phyloP scores from a whole-genome alignment of 768 basidiomycete genomes.

The Phlebiopsis gigantea region DNA sequence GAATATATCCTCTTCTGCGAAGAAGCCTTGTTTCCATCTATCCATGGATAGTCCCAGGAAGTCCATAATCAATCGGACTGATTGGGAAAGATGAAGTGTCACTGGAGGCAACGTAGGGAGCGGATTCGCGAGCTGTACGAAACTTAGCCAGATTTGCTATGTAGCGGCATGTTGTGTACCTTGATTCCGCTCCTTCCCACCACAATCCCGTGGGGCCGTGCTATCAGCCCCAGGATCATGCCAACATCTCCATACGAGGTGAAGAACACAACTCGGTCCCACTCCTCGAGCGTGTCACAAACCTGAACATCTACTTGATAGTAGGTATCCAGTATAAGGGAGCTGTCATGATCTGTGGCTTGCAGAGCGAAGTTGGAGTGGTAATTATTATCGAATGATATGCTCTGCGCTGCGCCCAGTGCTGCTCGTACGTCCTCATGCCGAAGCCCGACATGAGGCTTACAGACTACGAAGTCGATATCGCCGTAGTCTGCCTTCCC shows the following conservation, averaged over 20 bases:
- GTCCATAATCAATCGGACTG: slow-evolving; percentile 42
- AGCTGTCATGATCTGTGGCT: slow-evolving; percentile 17
- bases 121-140: slow-evolving; percentile 29
- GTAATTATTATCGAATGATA: slow-evolving; percentile 44
- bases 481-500: slow-evolving; percentile 65
- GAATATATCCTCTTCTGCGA: slow-evolving; percentile 48
- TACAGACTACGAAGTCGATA: slow-evolving; percentile 58
- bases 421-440: slow-evolving; percentile 25
- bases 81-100: slow-evolving; percentile 44
- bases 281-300: slow-evolving; percentile 45
- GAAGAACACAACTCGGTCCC: slow-evolving; percentile 47
- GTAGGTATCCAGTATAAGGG: slow-evolving; percentile 34
- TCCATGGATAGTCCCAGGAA: slow-evolving; percentile 58
- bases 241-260: slow-evolving; percentile 68
- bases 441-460: slow-evolving; percentile 27
- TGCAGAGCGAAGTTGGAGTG: slow-evolving; percentile 63
- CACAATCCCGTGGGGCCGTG: slow-evolving; percentile 43
- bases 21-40: slow-evolving; percentile 48
- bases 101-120: slow-evolving; percentile 26
- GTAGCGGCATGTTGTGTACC: slow-evolving; percentile 29
- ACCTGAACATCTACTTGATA: slow-evolving; percentile 63
- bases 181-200: slow-evolving; percentile 54
- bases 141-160: neutral
- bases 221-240: slow-evolving; percentile 60
- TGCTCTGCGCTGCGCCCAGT: slow-evolving; percentile 44